Evolutionary conservation across 2,329 filamentous ascomycete genomes (phyloP), one percentile per base, ranked within the genome.

Genomic region (Thelonectria olida): DNA sequence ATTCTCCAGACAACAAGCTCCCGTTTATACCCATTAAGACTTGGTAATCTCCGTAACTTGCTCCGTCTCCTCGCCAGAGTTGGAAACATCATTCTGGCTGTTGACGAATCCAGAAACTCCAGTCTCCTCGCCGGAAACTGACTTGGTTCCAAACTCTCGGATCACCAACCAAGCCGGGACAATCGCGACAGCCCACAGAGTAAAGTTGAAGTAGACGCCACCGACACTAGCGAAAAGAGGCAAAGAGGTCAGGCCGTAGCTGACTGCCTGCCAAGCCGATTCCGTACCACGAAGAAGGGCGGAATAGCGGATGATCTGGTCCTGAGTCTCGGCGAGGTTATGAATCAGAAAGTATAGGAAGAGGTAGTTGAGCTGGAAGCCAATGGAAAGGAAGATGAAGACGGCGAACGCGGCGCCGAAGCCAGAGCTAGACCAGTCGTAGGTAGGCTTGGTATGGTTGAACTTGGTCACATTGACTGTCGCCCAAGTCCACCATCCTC

Each of bases 311-410:
- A 93, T 85, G 2, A 92, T 84, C 66, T 93, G 87, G 22, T 83
- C 81, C 51, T 91, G 82, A 6, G 82, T 80, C 5, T 80, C 75
- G 1, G 90, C 88, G 3, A 93, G 73, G 66, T 91, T 88, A 4
- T 86, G 84, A 9, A 92, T 85, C 61, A 92, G 80, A 69, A 92
- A 92, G 77, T 92, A 92, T 81, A 92, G 75, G 72, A 88, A 92
- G 65, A 92, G 81, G 72, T 93, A 93, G 73, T 92, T 92, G 7
- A 92, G 66, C 75, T 92, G 90, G 67, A 92, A 92, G 0, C 88
- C 86, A 10, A 86, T 76, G 0, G 88, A 87, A 66, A 91, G 82
- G 67, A 93, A 85, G 6, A 93, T 70, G 73, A 90, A 92, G 17
- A 92, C 80, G 0, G 83, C 85, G 67, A 92, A 93, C 0, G 83